phyloP scores from a whole-genome alignment of 2,329 filamentous ascomycete genomes.

The Massarina eburnea region DNA sequence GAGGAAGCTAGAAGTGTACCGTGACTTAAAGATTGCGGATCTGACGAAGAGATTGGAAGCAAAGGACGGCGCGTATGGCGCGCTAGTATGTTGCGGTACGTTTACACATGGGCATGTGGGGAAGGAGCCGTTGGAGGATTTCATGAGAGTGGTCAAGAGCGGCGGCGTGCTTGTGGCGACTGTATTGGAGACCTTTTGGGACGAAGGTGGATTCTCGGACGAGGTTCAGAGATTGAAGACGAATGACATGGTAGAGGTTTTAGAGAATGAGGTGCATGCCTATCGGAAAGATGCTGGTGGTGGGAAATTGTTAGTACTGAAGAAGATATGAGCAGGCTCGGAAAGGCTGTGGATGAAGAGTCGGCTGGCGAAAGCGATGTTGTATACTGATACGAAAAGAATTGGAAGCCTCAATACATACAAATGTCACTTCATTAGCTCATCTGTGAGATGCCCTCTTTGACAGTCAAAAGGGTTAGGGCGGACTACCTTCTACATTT shows the following conservation, averaged over 20 bases:
- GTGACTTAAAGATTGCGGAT: conserved; percentile 49
- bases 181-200: conserved; percentile 55
- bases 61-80: conserved; percentile 50
- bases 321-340: conserved; percentile 2
- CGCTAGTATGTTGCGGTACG: conserved; percentile 57
- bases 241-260: conserved; percentile 40
- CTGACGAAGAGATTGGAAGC: conserved; percentile 49
- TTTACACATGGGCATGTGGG: conserved; percentile 60
- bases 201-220: conserved; percentile 50
- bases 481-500: too few relatives aligned
- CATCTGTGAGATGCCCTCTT: too few relatives aligned
- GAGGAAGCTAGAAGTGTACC: conserved; percentile 51
- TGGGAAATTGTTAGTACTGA: conserved; percentile 18
- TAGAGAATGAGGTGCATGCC: conserved; percentile 33
- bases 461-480: too few relatives aligned
- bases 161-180: conserved; percentile 55
- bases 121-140: conserved; percentile 51
- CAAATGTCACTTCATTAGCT: too few relatives aligned
- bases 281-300: conserved; percentile 32
- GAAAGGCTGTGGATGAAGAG: too few relatives aligned
- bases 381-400: too few relatives aligned
- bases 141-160: conserved; percentile 52
- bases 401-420: too few relatives aligned
- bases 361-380: too few relatives aligned
- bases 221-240: conserved; percentile 46